Percentiles rank a stretch among this genome's conserved stretches.
Evolutionary conservation across 2,329 filamentous ascomycete genomes (phyloP).

Genomic region (Drechslerella stenobrocha): DNA sequence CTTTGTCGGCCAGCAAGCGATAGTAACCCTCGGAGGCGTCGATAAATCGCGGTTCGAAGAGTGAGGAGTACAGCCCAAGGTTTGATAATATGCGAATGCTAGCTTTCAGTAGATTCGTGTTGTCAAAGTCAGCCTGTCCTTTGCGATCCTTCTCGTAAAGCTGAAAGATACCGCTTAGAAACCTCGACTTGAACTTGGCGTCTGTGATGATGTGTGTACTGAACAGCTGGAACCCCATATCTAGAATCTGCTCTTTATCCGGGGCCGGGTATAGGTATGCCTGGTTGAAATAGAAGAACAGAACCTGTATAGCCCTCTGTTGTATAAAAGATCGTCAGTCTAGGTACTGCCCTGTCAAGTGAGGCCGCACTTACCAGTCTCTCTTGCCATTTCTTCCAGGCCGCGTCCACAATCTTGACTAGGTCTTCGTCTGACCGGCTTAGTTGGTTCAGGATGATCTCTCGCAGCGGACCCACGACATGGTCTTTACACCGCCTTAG

Average conservation of each 20-base stretch:
- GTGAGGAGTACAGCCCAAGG: constrained; percentile 75
- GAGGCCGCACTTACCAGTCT: constrained; percentile 65
- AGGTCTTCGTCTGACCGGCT: constrained; percentile 65
- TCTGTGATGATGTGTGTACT: constrained; percentile 65
- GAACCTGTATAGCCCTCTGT: constrained; percentile 75
- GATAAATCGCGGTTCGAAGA: constrained; percentile 78
- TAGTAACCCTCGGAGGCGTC: constrained; percentile 70
- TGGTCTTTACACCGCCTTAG: constrained; percentile 69
- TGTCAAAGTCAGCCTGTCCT: constrained; percentile 62
- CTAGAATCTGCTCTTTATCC: constrained; percentile 69
- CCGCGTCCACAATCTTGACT: constrained; percentile 63
- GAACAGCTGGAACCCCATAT: constrained; percentile 78
- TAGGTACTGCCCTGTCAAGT: not conserved
- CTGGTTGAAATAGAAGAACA: constrained; percentile 92
- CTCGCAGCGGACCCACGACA: constrained; percentile 62
- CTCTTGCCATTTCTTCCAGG: constrained; percentile 77
- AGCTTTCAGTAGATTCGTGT: constrained; percentile 69
- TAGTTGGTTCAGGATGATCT: constrained; percentile 61
- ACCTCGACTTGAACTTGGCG: constrained; percentile 60
- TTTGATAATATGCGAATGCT: constrained; percentile 81
- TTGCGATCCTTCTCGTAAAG: constrained; percentile 73
- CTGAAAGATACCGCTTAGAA: constrained; percentile 73
- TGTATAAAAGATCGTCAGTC: constrained; percentile 30
- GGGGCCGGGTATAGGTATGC: constrained; percentile 79
- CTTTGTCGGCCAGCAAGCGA: constrained; percentile 68